Evolutionary conservation across 257 asterid genomes (phyloP).

Genomic region (Nicotiana paniculata): DNA sequence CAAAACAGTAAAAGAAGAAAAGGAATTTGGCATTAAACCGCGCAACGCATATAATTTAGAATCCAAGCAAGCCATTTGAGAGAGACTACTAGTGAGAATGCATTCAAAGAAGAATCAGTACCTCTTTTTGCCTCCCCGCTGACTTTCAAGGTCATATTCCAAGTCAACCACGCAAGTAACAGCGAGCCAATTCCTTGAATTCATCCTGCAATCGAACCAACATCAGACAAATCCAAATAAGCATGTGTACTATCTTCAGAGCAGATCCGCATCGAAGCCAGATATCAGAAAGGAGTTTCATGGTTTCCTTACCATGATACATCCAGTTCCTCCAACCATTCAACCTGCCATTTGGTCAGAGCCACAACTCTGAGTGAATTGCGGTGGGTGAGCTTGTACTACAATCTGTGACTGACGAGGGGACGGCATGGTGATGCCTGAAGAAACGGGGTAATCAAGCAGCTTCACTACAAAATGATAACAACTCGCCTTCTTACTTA

Average conservation of each 20-base stretch:
- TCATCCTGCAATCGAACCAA: conserved; percentile 1
- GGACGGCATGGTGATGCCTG: conserved; percentile 19
- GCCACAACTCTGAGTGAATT: conserved; percentile 21
- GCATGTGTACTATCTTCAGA: neutral
- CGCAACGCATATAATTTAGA: neutral
- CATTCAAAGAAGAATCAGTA: neutral
- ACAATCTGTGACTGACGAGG: conserved; percentile 23
- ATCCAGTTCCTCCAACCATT: conserved; percentile 4
- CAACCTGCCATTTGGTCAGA: conserved; percentile 29
- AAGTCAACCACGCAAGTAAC: conserved; percentile 17
- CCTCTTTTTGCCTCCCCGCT: conserved; percentile 13
- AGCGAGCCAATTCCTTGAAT: conserved; percentile 14
- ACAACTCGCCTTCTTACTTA: neutral
- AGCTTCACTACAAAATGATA: conserved; percentile 7
- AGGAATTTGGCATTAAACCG: neutral
- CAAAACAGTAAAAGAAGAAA: neutral
- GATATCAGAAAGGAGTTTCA: neutral
- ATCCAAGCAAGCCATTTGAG: neutral
- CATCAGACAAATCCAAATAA: neutral
- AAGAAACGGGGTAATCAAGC: conserved; percentile 7
- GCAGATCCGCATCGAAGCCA: neutral
- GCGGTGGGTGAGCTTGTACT: conserved; percentile 21
- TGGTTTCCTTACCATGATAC: conserved; percentile 12
- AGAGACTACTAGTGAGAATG: neutral
- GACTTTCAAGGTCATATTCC: conserved; percentile 22